These are phyloP conservation scores for Lachnellula occidentalis DNA, from an alignment of 2,329 filamentous ascomycete genomes.

Conservation along the genomic window DNA sequence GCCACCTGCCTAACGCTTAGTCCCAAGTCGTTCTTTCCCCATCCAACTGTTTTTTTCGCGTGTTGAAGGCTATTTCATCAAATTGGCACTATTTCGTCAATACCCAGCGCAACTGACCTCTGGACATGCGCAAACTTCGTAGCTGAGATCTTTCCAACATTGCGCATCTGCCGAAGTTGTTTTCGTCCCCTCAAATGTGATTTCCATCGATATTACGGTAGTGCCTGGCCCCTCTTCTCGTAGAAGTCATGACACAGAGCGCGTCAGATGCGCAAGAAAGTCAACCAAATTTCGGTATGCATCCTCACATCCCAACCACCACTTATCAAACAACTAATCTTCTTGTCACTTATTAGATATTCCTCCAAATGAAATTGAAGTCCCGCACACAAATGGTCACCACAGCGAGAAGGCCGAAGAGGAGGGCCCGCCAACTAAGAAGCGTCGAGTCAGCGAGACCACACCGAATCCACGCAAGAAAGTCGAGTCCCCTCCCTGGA, in stretches of 20 bases:
- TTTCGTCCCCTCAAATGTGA: conserved; percentile 54
- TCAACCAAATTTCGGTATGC: conserved; percentile 27
- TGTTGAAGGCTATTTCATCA: conserved; percentile 40
- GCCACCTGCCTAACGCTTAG: neutral
- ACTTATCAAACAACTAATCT: conserved; percentile 10
- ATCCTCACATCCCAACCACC: conserved; percentile 1
- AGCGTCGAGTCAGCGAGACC: conserved; percentile 52
- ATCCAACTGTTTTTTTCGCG: conserved; percentile 22
- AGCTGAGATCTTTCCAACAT: conserved; percentile 41
- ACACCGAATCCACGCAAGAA: conserved; percentile 44
- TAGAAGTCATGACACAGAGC: conserved; percentile 32
- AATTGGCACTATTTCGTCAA: conserved; percentile 32
- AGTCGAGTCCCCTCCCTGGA: conserved; percentile 85
- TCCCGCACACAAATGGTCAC: conserved; percentile 29
- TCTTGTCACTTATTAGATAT: conserved; percentile 19
- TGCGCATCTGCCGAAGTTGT: conserved; percentile 46
- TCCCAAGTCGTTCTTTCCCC: neutral
- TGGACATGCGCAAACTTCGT: conserved; percentile 52
- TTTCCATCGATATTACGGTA: conserved; percentile 49
- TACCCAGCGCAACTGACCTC: conserved; percentile 38
- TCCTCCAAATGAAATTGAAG: conserved; percentile 20
- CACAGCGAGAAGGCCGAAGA: conserved; percentile 29
- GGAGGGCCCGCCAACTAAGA: conserved; percentile 54
- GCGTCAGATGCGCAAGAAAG: conserved; percentile 30
- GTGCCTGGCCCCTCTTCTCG: conserved; percentile 25